Percentiles rank a stretch among this genome's conserved stretches.
Conservation (phyloP, 1,284 basidiomycete species). For the Phellinidium pouzarii region DNA sequence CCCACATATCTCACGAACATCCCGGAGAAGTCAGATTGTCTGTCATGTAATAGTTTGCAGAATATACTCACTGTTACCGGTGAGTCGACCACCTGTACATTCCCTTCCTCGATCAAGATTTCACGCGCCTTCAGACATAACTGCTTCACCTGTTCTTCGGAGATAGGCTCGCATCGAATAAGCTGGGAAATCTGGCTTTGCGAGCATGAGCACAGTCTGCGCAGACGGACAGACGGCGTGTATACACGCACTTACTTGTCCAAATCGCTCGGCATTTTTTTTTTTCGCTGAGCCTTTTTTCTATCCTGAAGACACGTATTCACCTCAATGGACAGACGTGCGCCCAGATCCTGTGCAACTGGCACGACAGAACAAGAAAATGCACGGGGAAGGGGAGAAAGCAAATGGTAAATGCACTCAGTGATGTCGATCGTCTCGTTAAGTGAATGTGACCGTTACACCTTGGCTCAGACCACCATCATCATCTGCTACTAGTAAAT, state of each 20-base stretch:
- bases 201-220: background rate
- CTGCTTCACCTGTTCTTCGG: slow-evolving; percentile 88
- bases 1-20: slow-evolving; percentile 67
- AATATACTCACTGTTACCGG: slow-evolving; percentile 79
- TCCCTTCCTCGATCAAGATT: slow-evolving; percentile 95
- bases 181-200: slow-evolving; percentile 83
- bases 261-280: slow-evolving; percentile 42
- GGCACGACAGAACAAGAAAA: no score
- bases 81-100: slow-evolving; percentile 93
- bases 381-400: no score
- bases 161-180: slow-evolving; percentile 85
- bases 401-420: no score
- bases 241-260: slow-evolving; percentile 34
- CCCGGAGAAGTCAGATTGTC: slow-evolving; percentile 7
- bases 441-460: no score
- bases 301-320: no score
- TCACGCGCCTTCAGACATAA: slow-evolving; percentile 94
- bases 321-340: no score
- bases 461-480: no score
- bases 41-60: slow-evolving; percentile 5
- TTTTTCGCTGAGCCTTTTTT: no score
- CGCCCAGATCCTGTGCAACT: no score
- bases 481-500: no score
- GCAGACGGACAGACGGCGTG: background rate
- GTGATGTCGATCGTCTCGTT: no score